phyloP scores from a whole-genome alignment of 805 yeast genomes.

The Yarrowia porcina region DNA sequence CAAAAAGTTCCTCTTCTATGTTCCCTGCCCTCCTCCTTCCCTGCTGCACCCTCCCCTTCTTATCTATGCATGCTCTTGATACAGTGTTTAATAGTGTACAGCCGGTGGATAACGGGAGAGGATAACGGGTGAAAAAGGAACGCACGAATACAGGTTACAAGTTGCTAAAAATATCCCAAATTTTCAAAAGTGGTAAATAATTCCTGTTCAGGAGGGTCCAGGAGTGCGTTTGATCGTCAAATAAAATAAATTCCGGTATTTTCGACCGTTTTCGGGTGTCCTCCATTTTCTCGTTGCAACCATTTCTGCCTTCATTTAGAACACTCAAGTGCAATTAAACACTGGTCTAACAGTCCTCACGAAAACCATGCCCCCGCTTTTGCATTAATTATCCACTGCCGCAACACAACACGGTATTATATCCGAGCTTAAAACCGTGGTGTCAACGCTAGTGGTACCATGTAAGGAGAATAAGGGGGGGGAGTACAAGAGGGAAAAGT shows the following conservation, averaged over 20 bases:
- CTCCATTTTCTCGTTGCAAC: no score
- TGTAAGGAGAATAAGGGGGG: no score
- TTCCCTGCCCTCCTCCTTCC: no score
- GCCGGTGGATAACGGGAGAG: not conserved
- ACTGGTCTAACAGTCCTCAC: not conserved
- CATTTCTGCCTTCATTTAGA: no score
- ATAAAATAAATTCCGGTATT: no score
- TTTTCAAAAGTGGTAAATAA: no score
- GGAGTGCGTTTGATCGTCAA: no score
- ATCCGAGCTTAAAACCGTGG: slow-evolving; percentile 8
- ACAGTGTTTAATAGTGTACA: not conserved
- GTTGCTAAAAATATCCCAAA: not conserved
- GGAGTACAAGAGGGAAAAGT: not conserved
- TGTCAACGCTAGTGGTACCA: not conserved
- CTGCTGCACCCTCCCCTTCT: not conserved
- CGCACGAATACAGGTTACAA: not conserved
- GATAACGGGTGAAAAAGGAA: not conserved
- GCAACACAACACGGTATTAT: slow-evolving; percentile 12
- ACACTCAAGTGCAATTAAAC: no score
- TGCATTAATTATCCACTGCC: slow-evolving; percentile 15
- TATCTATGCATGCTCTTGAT: slow-evolving; percentile 11
- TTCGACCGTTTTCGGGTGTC: no score
- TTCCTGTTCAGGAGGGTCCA: no score
- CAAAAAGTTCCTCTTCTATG: no score
- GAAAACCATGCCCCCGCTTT: not conserved